These are phyloP conservation scores for Orbilia blumenaviensis DNA, from an alignment of 2,329 filamentous ascomycete species.

Conservation along the genomic window DNA sequence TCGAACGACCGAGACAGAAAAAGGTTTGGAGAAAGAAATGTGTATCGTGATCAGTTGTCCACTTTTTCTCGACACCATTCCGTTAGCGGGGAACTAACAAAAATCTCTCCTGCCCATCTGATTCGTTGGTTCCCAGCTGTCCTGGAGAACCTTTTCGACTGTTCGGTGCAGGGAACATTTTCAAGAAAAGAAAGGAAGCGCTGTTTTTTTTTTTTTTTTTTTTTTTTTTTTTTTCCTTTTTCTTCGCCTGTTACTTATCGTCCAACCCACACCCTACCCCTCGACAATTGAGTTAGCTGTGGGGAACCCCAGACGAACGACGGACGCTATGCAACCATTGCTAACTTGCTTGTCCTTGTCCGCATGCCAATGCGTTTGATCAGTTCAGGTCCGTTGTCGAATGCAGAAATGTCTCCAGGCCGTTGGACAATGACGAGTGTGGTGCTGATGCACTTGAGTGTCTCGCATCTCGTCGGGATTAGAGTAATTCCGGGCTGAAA, in stretches of 20 bases:
- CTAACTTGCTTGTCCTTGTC: conserved; percentile 51
- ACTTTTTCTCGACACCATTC: conserved; percentile 54
- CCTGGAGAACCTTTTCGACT: conserved; percentile 33
- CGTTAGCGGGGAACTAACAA: conserved; percentile 53
- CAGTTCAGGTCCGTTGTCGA: conserved; percentile 41
- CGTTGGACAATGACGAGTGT: conserved; percentile 32
- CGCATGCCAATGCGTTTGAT: conserved; percentile 50
- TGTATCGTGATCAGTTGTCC: conserved; percentile 55
- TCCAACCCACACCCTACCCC: conserved; percentile 39
- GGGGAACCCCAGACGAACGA: conserved; percentile 53
- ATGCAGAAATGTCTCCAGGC: conserved; percentile 19
- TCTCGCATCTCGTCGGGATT: conserved; percentile 19
- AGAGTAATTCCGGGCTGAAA: conserved; percentile 10
- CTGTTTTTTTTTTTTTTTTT: too few relatives aligned
- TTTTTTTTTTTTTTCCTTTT: conserved; percentile 46
- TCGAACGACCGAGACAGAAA: conserved; percentile 49
- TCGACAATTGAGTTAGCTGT: conserved; percentile 53
- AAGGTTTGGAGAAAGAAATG: conserved; percentile 46
- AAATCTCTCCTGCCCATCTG: conserved; percentile 54
- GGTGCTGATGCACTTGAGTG: conserved; percentile 1
- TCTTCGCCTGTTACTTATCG: conserved; percentile 47
- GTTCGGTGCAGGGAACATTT: conserved; percentile 51
- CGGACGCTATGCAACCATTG: conserved; percentile 53
- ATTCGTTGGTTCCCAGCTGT: conserved; percentile 41
- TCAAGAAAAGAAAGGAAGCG: conserved; percentile 45